Percentiles rank a stretch among this genome's conserved stretches.
These are phyloP conservation scores for Nigrograna mackinnonii DNA, from an alignment of 2,329 filamentous ascomycete species.

Conservation along the genomic window DNA sequence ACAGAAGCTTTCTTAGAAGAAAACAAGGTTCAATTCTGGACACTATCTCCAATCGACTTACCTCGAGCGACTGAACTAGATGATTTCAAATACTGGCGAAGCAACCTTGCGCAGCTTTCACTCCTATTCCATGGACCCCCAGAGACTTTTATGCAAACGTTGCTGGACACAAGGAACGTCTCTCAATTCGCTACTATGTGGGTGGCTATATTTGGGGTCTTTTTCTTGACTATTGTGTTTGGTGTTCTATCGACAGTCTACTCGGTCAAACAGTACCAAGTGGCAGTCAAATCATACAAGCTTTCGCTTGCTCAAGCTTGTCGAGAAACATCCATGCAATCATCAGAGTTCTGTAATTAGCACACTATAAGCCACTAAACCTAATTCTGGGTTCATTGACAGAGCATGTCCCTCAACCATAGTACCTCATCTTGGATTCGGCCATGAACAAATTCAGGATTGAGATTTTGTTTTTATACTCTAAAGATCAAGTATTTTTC, in stretches of 20 bases:
- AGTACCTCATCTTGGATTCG: too few species aligned
- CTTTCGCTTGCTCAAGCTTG: conserved; percentile 11
- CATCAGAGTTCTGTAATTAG: background rate
- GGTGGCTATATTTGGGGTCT: conserved; percentile 14
- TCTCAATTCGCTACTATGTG: conserved; percentile 10
- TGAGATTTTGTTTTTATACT: too few species aligned
- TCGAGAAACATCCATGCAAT: conserved; percentile 3
- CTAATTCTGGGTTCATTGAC: too few species aligned
- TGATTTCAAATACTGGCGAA: conserved; percentile 14
- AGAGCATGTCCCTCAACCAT: too few species aligned
- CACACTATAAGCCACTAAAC: too few species aligned
- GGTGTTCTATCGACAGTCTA: conserved; percentile 13
- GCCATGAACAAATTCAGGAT: too few species aligned
- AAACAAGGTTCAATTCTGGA: conserved; percentile 6
- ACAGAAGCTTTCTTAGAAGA: conserved; percentile 11
- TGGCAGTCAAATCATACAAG: conserved; percentile 14
- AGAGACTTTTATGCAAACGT: conserved; percentile 8
- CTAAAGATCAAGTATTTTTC: too few species aligned
- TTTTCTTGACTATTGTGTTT: conserved; percentile 14
- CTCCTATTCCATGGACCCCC: conserved; percentile 8
- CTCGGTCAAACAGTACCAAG: conserved; percentile 13
- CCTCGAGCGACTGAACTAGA: conserved; percentile 2
- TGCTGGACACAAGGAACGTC: conserved; percentile 8
- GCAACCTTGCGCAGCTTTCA: conserved; percentile 5
- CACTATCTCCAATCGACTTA: background rate